Evolutionary conservation across 768 basidiomycete species (phyloP).

Genomic region (Rossbeevera mucosa): DNA sequence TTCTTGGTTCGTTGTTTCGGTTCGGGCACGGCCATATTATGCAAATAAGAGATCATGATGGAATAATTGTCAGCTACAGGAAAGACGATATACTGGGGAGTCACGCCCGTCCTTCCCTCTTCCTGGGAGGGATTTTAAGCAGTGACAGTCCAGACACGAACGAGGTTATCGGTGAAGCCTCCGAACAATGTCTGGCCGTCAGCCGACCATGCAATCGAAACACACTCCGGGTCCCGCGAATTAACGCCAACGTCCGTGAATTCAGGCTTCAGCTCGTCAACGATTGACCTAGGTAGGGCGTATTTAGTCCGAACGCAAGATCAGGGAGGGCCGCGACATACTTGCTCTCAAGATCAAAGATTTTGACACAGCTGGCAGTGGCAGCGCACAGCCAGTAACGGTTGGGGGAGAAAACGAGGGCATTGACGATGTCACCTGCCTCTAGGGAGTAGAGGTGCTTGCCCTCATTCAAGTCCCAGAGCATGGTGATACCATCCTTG

Average conservation of each 20-base stretch:
- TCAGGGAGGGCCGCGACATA: conserved; percentile 38
- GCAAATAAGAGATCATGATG: conserved; percentile 12
- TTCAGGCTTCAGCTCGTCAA: conserved; percentile 97
- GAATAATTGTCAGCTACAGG: conserved; percentile 23
- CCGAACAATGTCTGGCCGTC: conserved; percentile 97
- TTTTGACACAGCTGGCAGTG: conserved; percentile 95
- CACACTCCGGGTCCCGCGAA: conserved; percentile 82
- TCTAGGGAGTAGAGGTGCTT: conserved; percentile 99
- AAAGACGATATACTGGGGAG: conserved; percentile 23
- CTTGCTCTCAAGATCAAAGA: conserved; percentile 99
- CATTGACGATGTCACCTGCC: conserved; percentile 97
- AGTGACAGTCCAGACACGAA: conserved; percentile 88
- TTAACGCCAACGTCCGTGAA: conserved; percentile 73
- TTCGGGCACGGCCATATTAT: neutral
- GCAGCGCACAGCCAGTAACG: conserved; percentile 99
- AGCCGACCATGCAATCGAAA: conserved; percentile 97
- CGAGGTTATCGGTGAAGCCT: conserved; percentile 92
- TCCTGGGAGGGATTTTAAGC: conserved; percentile 33
- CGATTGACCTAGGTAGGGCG: conserved; percentile 66
- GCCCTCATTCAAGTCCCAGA: conserved; percentile 99
- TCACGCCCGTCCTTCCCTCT: conserved; percentile 12
- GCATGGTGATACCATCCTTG: conserved; percentile 99
- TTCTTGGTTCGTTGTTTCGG: neutral
- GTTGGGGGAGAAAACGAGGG: conserved; percentile 99
- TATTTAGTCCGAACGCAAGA: conserved; percentile 1